phyloP scores from a whole-genome alignment of 331 rosid genomes.

The Dryas integrifolia region DNA sequence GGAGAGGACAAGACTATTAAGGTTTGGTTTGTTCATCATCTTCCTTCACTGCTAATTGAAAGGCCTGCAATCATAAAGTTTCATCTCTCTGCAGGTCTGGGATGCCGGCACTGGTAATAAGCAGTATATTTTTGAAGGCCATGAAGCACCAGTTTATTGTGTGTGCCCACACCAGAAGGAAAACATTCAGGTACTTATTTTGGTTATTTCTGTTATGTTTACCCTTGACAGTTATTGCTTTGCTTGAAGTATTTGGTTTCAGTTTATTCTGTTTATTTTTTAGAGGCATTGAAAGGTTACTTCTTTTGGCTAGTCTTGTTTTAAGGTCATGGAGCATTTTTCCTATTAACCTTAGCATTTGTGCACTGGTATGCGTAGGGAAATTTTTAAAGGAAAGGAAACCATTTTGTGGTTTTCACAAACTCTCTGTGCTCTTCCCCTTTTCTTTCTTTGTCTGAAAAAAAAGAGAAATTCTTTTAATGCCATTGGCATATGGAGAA shows the following conservation, averaged over 20 bases:
- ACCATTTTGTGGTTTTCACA: slow-evolving; percentile 4
- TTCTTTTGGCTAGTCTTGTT: not conserved
- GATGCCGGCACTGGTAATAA: slow-evolving; percentile 18
- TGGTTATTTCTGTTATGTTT: not conserved
- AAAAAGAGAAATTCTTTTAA: not conserved
- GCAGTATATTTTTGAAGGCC: slow-evolving; percentile 27
- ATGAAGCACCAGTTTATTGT: slow-evolving; percentile 30
- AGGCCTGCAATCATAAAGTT: not conserved
- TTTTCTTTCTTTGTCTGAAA: not conserved
- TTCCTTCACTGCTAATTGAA: not conserved
- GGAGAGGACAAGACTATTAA: slow-evolving; percentile 30
- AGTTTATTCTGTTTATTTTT: not conserved
- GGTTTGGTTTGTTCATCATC: slow-evolving; percentile 13
- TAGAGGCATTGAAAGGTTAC: not conserved
- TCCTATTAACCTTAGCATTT: not conserved
- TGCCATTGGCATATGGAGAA: not conserved
- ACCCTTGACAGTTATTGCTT: not conserved
- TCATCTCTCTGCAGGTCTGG: slow-evolving; percentile 27
- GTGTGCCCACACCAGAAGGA: slow-evolving; percentile 18
- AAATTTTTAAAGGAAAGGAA: not conserved
- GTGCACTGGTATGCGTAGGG: not conserved
- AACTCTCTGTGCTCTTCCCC: not conserved
- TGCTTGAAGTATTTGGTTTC: not conserved
- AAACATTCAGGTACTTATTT: slow-evolving; percentile 20
- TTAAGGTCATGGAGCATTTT: not conserved